phyloP scores from a whole-genome alignment of 1,284 basidiomycete species.

The Ustilago loliicola region DNA sequence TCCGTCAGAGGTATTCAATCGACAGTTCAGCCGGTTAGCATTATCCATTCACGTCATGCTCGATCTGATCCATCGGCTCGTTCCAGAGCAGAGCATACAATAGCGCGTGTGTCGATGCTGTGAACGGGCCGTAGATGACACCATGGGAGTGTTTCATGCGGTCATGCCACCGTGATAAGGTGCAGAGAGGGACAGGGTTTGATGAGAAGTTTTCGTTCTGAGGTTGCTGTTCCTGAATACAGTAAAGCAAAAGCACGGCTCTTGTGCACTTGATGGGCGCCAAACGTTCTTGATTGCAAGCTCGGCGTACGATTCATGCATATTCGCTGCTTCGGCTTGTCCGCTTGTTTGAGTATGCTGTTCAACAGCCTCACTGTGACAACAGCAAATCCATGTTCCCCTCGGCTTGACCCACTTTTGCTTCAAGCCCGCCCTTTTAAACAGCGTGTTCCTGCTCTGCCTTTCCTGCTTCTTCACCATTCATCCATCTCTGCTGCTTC shows the following conservation, averaged over 20 bases:
- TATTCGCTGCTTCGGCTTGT: background rate
- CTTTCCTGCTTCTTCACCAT: conserved; percentile 4
- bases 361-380: background rate
- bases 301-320: conserved; percentile 25
- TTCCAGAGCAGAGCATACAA: too few relatives aligned
- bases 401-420: background rate
- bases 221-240: conserved; percentile 1
- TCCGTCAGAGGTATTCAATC: background rate
- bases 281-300: background rate
- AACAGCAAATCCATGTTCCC: background rate
- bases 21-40: background rate
- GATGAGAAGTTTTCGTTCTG: background rate
- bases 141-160: too few relatives aligned
- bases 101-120: too few relatives aligned
- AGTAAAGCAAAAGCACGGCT: conserved; percentile 1
- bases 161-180: background rate
- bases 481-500: background rate
- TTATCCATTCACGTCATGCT: background rate
- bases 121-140: too few relatives aligned
- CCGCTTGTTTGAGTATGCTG: background rate
- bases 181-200: background rate
- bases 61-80: background rate
- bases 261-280: background rate
- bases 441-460: background rate
- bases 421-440: background rate